These are phyloP conservation scores for Allium cepa DNA, from an alignment of 106 monocot genomes.

Conservation along the genomic window DNA sequence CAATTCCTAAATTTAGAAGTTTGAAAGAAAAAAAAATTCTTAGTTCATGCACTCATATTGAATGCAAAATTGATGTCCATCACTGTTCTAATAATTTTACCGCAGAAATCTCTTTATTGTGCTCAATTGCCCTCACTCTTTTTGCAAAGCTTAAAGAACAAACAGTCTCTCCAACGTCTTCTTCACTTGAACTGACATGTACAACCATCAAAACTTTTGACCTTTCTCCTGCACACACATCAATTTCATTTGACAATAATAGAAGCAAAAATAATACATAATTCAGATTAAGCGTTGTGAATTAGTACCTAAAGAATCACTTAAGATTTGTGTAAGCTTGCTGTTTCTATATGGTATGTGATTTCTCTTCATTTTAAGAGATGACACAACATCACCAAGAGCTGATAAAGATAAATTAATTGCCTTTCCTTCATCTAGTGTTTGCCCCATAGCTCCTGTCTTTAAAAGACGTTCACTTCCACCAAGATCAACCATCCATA, in stretches of 20 bases:
- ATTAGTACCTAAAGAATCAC: conserved; percentile 59
- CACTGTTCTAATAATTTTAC: conserved; percentile 12
- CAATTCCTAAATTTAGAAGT: conserved; percentile 28
- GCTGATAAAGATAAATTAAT: conserved; percentile 83
- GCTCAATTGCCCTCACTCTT: conserved; percentile 60
- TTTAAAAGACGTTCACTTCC: conserved; percentile 82
- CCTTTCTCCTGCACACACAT: conserved; percentile 29
- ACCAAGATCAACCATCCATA: conserved; percentile 90
- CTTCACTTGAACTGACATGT: conserved; percentile 36
- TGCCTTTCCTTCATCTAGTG: conserved; percentile 83
- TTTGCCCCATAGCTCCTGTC: conserved; percentile 73
- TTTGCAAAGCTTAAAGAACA: conserved; percentile 77
- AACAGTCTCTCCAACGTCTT: conserved; percentile 57
- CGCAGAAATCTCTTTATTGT: conserved; percentile 43
- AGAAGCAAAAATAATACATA: background rate
- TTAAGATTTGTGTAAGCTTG: conserved; percentile 85
- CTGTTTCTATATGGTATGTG: conserved; percentile 88
- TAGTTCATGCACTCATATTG: background rate
- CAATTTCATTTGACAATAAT: background rate
- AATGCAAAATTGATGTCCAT: background rate
- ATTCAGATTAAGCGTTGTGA: background rate
- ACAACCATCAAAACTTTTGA: conserved; percentile 60
- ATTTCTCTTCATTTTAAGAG: conserved; percentile 44
- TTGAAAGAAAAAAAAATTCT: background rate
- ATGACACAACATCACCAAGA: conserved; percentile 77